phyloP scores from a whole-genome alignment of 2,329 filamentous ascomycete species.

The Verticillium isaacii region DNA sequence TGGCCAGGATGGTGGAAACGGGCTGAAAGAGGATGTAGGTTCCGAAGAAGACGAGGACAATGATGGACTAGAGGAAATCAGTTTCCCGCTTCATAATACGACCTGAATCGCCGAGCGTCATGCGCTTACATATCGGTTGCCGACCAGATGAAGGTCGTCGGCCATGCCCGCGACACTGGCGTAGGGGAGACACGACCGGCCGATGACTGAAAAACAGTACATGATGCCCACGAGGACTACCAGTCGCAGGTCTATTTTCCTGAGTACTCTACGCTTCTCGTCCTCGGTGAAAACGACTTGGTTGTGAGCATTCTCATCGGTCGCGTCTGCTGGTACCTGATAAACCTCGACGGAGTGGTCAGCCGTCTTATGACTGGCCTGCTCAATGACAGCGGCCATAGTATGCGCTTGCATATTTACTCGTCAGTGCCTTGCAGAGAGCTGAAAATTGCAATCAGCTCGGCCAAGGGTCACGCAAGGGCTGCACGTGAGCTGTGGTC shows the following conservation, averaged over 20 bases:
- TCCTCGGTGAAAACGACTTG: slow-evolving; percentile 50
- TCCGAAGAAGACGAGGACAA: slow-evolving; percentile 70
- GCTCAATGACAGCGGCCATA: not conserved
- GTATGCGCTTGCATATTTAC: not conserved
- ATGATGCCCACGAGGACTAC: slow-evolving; percentile 58
- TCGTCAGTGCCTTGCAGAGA: too few species aligned
- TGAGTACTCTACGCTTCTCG: slow-evolving; percentile 59
- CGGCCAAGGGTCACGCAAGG: too few species aligned
- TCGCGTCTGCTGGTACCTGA: not conserved
- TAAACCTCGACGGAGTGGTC: not conserved
- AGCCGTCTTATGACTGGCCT: not conserved
- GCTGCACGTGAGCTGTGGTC: too few species aligned
- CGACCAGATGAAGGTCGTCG: slow-evolving; percentile 36
- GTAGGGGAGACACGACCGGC: slow-evolving; percentile 70
- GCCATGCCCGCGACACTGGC: slow-evolving; percentile 66
- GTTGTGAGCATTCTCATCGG: not conserved
- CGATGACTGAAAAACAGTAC: slow-evolving; percentile 75
- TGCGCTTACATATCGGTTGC: slow-evolving; percentile 35
- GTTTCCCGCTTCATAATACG: not conserved
- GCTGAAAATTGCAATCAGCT: too few species aligned
- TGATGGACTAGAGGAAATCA: slow-evolving; percentile 42
- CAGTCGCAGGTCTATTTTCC: slow-evolving; percentile 62
- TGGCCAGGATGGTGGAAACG: slow-evolving; percentile 63
- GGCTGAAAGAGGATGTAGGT: slow-evolving; percentile 69
- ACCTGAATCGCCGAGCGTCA: not conserved